A percentile compares a stretch with the other conserved stretches of the same genome.
Conservation (phyloP, 106 monocot genomes). For the Dendrobium huoshanense region DNA sequence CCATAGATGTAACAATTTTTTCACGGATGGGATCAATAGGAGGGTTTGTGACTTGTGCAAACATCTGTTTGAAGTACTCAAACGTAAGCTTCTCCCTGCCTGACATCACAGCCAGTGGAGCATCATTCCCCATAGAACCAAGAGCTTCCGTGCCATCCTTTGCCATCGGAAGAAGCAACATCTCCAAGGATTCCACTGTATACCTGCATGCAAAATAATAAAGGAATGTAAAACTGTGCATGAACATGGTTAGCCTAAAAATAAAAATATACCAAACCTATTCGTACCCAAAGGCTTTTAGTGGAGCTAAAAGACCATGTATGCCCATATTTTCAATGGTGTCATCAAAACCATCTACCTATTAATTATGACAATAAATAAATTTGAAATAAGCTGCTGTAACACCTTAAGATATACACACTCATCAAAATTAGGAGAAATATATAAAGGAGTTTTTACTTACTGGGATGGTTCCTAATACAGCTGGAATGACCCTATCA, state of each 20-base stretch:
- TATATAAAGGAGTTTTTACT: constrained; percentile 14
- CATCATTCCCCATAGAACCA: constrained; percentile 99
- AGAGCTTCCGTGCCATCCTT: constrained; percentile 92
- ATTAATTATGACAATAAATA: constrained; percentile 11
- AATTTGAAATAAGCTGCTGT: background rate
- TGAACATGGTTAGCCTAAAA: background rate
- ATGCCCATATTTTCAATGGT: constrained; percentile 67
- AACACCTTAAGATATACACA: background rate
- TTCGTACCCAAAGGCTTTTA: constrained; percentile 94
- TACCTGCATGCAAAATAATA: constrained; percentile 44
- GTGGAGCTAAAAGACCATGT: constrained; percentile 67
- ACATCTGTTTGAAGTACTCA: constrained; percentile 99
- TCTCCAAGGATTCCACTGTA: constrained; percentile 95
- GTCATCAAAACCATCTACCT: constrained; percentile 42
- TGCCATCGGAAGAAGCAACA: constrained; percentile 93
- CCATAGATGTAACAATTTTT: constrained; percentile 98
- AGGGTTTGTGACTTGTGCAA: constrained; percentile 98
- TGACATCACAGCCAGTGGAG: constrained; percentile 97
- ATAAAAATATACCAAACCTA: background rate
- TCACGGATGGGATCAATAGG: constrained; percentile 98
- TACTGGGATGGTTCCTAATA: constrained; percentile 58
- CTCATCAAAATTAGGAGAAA: background rate
- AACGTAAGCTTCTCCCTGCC: constrained; percentile 83
- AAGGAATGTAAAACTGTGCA: background rate
- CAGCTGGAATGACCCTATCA: constrained; percentile 38